A percentile compares a stretch with the other conserved stretches of the same genome.
Conservation (phyloP, 805 yeast species). For the Yamadazyma paraphyllophila region DNA sequence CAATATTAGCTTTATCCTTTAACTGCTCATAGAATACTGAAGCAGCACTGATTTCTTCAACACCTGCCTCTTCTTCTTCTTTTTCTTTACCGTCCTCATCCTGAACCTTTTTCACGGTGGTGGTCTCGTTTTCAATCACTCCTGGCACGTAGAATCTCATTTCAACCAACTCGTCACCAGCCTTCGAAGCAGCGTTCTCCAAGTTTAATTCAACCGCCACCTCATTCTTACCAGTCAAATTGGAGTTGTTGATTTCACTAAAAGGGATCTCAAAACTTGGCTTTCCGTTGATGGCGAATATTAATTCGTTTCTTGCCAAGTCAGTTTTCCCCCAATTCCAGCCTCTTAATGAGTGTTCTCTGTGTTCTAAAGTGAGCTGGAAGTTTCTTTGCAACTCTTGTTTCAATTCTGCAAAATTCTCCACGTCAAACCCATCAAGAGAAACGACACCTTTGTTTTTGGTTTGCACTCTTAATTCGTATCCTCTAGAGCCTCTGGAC, state of each 20-base stretch:
- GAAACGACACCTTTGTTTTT: slow-evolving; percentile 81
- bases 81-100: slow-evolving; percentile 39
- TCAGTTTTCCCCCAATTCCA: slow-evolving; percentile 99
- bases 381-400: slow-evolving; percentile 80
- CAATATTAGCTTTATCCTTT: slow-evolving; percentile 91
- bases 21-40: slow-evolving; percentile 84
- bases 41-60: slow-evolving; percentile 66
- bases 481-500: slow-evolving; percentile 94
- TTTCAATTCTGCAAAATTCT: slow-evolving; percentile 77
- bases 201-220: slow-evolving; percentile 84
- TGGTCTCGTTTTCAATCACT: slow-evolving; percentile 52
- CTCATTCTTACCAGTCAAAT: slow-evolving; percentile 88
- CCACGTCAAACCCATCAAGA: slow-evolving; percentile 88
- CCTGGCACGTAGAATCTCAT: slow-evolving; percentile 93
- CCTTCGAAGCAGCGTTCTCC: slow-evolving; percentile 55
- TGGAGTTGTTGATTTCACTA: slow-evolving; percentile 73
- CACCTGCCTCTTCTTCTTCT: slow-evolving; percentile 37
- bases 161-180: slow-evolving; percentile 96
- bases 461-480: slow-evolving; percentile 84
- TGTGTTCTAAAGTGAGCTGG: slow-evolving; percentile 67
- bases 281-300: slow-evolving; percentile 79
- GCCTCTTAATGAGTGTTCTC: slow-evolving; percentile 92
- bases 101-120: slow-evolving; percentile 21
- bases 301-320: slow-evolving; percentile 86
- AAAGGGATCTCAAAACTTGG: slow-evolving; percentile 94